Conservation (phyloP, 345 rosid species). For the Arabis hirsuta region DNA sequence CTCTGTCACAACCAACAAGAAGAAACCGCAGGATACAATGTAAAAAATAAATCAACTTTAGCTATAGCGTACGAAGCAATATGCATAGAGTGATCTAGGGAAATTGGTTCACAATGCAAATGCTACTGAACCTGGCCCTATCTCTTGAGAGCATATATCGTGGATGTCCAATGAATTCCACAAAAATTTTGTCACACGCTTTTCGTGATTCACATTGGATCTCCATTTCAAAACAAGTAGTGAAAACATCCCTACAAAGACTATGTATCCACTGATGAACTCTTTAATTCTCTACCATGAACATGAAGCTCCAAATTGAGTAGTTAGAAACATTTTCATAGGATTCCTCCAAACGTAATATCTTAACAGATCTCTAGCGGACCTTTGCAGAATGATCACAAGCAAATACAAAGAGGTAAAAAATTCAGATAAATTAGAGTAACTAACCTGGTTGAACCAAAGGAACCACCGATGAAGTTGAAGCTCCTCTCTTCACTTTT, state of each 20-base stretch:
- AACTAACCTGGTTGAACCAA: conserved; percentile 60
- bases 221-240: no score
- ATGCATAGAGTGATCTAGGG: neutral
- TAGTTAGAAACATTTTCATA: neutral
- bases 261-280: neutral
- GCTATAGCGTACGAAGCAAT: neutral
- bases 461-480: conserved; percentile 45
- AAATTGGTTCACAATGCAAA: neutral
- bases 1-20: conserved; percentile 9
- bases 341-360: neutral
- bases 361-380: conserved; percentile 7
- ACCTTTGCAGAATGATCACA: conserved; percentile 19
- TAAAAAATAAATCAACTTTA: neutral
- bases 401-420: conserved; percentile 14
- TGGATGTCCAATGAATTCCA: no score
- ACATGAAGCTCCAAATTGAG: neutral
- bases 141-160: neutral
- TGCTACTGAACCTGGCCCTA: neutral
- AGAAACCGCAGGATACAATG: conserved; percentile 4
- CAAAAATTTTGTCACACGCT: no score
- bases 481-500: conserved; percentile 75
- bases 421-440: conserved; percentile 23
- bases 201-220: no score
- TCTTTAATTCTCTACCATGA: conserved; percentile 6
- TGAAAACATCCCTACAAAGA: neutral